Evolutionary conservation across 352 stramenopile genomes (phyloP), one percentile per base, ranked within the genome.

Genomic region (Globisporangium sylvaticum): DNA sequence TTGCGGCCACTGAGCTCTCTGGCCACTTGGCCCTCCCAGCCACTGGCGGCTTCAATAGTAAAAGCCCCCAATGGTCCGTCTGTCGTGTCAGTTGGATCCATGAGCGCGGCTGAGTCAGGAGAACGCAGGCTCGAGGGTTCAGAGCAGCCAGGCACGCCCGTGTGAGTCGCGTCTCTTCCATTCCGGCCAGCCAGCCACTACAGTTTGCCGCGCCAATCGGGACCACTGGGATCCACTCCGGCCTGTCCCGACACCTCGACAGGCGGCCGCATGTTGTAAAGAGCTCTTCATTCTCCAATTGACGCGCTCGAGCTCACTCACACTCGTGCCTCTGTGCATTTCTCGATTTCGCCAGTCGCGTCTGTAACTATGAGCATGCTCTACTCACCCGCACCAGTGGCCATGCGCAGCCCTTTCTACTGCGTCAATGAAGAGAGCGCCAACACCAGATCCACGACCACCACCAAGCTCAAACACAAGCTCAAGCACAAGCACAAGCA

Each of bases 401-500:
- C 25, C 25, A 63, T 46, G 27, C 64, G 64, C 56, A 65, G 48
- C 15, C 64, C 64, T 20, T 69, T 69, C 32, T 62, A 56, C 42
- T 42, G 64, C 1, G 56, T 69, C 24, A 53, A 25, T 5, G 44
- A 52, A 4, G 39, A n/a, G 39, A 7, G 5, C 27, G 22, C 27
- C 27, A 59, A n/a, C 53, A 25, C 15, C 53, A 58, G 39, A 48
- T 3, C 25, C 52, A 14, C 24, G 10, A 2, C 27, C 4, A 20
- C 10, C 48, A 54, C 24, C 44, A 58, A 42, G 18, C 14, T 9
- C 15, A 50, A 34, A 18, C 46, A 24, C 31, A 48, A 20, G 14
- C 58, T 9, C 53, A 48, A 20, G 4, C 29, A 5, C 27, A 44
- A 22, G 18, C 56, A 24, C 22, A 37, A 64, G 9, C 50, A 54